phyloP scores from a whole-genome alignment of 2,329 filamentous ascomycete genomes.

The Cladosporium sp. region DNA sequence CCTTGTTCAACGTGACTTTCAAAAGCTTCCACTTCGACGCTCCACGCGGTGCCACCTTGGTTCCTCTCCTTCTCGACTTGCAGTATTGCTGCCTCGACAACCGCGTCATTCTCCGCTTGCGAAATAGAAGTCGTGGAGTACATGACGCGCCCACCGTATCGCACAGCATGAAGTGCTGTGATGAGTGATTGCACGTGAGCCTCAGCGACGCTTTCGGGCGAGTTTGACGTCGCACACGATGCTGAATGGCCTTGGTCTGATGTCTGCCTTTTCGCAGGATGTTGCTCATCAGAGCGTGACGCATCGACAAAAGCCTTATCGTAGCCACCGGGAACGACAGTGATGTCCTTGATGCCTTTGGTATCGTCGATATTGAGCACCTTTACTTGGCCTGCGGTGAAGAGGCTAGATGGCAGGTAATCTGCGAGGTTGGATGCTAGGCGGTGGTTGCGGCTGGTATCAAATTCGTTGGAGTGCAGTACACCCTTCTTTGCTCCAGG shows the following conservation, averaged over 20 bases:
- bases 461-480: constrained; percentile 37
- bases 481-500: constrained; percentile 21
- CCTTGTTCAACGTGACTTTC: constrained; percentile 20
- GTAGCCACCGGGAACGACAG: constrained; percentile 31
- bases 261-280: constrained; percentile 31
- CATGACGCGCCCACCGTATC: constrained; percentile 33
- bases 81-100: constrained; percentile 33
- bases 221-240: constrained; percentile 34
- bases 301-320: constrained; percentile 40
- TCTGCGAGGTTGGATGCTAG: constrained; percentile 24
- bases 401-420: constrained; percentile 22
- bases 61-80: constrained; percentile 34
- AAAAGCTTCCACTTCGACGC: constrained; percentile 23
- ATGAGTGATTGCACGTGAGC: constrained; percentile 33
- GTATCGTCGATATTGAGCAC: constrained; percentile 23
- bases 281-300: constrained; percentile 40
- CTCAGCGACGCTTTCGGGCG: constrained; percentile 34
- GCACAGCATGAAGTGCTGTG: constrained; percentile 33
- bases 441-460: constrained; percentile 30
- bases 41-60: constrained; percentile 32
- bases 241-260: constrained; percentile 18
- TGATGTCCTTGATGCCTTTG: constrained; percentile 21
- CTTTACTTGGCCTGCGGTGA: constrained; percentile 12
- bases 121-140: constrained; percentile 41
- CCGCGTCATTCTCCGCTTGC: constrained; percentile 38